Evolutionary conservation across 2,329 filamentous ascomycete genomes (phyloP).

Genomic region (Scleromitrula shiraiana): DNA sequence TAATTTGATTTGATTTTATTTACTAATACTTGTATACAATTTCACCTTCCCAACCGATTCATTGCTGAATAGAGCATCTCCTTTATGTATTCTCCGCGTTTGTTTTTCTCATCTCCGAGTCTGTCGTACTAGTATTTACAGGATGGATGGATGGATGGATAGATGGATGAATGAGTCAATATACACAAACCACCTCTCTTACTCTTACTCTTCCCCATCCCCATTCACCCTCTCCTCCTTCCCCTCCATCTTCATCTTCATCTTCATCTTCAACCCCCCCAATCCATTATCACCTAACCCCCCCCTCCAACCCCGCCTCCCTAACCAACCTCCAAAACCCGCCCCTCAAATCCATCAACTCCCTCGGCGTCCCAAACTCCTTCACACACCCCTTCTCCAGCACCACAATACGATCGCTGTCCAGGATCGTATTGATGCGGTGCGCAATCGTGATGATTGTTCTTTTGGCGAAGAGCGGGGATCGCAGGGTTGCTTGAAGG

Average conservation of each 20-base stretch:
- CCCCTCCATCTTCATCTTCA: neutral
- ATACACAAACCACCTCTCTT: neutral
- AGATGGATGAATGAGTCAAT: too few relatives aligned
- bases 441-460: constrained; percentile 99
- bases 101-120: too few relatives aligned
- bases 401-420: constrained; percentile 83
- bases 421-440: constrained; percentile 93
- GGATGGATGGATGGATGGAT: too few relatives aligned
- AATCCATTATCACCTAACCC: neutral
- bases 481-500: constrained; percentile 55
- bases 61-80: too few relatives aligned
- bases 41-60: too few relatives aligned
- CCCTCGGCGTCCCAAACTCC: constrained; percentile 83
- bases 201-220: too few relatives aligned
- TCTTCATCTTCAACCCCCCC: neutral
- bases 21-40: too few relatives aligned
- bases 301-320: constrained; percentile 64
- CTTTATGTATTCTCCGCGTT: too few relatives aligned
- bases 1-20: too few relatives aligned
- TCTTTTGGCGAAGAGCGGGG: constrained; percentile 69
- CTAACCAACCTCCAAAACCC: constrained; percentile 85
- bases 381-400: constrained; percentile 83
- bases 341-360: constrained; percentile 67
- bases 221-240: neutral
- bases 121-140: too few relatives aligned